Evolutionary conservation across 371 early-diverging fungal species (phyloP).

Genomic region (Syncephalastrum sp.): DNA sequence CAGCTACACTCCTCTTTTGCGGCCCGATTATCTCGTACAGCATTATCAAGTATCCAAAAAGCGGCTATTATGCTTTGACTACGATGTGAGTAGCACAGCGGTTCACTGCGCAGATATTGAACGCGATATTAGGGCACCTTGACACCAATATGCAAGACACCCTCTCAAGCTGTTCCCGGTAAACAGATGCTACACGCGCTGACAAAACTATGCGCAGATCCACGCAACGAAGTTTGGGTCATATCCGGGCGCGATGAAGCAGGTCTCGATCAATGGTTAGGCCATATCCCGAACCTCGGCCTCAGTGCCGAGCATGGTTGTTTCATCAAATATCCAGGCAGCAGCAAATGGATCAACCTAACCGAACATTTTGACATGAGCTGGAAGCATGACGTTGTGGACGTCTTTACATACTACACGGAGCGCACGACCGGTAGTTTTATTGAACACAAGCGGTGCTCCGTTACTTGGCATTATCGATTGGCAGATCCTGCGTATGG

Average conservation of each 20-base stretch:
- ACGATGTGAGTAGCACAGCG: slow-evolving; percentile 60
- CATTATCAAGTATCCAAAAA: slow-evolving; percentile 59
- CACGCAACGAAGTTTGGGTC: slow-evolving; percentile 86
- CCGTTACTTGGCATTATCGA: slow-evolving; percentile 92
- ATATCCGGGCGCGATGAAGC: slow-evolving; percentile 91
- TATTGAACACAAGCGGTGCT: slow-evolving; percentile 81
- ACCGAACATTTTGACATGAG: slow-evolving; percentile 78
- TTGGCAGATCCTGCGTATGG: slow-evolving; percentile 87
- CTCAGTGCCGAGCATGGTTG: slow-evolving; percentile 78
- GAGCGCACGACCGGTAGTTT: slow-evolving; percentile 87
- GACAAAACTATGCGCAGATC: slow-evolving; percentile 65
- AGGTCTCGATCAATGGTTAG: slow-evolving; percentile 83
- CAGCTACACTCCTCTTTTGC: slow-evolving; percentile 69
- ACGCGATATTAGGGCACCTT: slow-evolving; percentile 72
- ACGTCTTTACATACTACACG: slow-evolving; percentile 87
- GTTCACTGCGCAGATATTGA: not conserved
- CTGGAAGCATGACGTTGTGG: slow-evolving; percentile 85
- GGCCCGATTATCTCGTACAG: slow-evolving; percentile 38
- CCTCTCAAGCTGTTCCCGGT: slow-evolving; percentile 66
- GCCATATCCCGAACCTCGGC: slow-evolving; percentile 76
- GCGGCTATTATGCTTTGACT: slow-evolving; percentile 83
- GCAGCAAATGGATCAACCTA: slow-evolving; percentile 74
- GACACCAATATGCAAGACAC: slow-evolving; percentile 70
- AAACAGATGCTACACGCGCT: slow-evolving; percentile 67
- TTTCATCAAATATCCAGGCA: slow-evolving; percentile 60